Percentiles rank a stretch among this genome's conserved stretches.
phyloP scores from a whole-genome alignment of 1,139 yeast genomes.

The Debaryomyces psychrophilus region DNA sequence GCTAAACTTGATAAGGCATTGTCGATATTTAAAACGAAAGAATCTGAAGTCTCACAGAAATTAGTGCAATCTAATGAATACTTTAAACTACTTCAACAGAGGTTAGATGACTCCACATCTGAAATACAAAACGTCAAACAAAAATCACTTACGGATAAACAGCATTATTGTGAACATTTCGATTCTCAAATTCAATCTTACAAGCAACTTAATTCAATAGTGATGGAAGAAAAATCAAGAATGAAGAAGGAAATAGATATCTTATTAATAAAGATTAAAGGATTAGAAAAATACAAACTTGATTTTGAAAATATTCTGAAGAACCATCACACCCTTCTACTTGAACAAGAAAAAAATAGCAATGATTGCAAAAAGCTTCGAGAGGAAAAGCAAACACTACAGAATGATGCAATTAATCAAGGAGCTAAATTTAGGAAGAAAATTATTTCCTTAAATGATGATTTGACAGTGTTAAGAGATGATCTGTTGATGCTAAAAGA shows the following conservation, averaged over 20 bases:
- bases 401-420: not conserved
- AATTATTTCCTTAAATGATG: not conserved
- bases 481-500: not conserved
- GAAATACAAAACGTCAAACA: not conserved
- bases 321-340: not conserved
- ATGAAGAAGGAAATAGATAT: slow-evolving; percentile 1
- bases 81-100: not conserved
- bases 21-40: not conserved
- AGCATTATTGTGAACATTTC: not conserved
- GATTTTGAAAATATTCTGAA: slow-evolving; percentile 2
- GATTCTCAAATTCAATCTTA: slow-evolving; percentile 6
- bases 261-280: not conserved
- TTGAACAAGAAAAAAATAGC: not conserved
- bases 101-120: not conserved
- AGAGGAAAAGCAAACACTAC: not conserved
- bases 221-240: slow-evolving; percentile 5
- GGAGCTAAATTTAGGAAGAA: not conserved
- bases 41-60: not conserved
- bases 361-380: not conserved
- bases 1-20: not conserved
- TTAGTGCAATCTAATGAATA: not conserved
- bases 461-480: not conserved
- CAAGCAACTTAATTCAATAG: slow-evolving; percentile 4
- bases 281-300: not conserved
- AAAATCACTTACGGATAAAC: not conserved